Conservation (phyloP, 2,329 filamentous ascomycete species). For the Aspergillus tubingensis region DNA sequence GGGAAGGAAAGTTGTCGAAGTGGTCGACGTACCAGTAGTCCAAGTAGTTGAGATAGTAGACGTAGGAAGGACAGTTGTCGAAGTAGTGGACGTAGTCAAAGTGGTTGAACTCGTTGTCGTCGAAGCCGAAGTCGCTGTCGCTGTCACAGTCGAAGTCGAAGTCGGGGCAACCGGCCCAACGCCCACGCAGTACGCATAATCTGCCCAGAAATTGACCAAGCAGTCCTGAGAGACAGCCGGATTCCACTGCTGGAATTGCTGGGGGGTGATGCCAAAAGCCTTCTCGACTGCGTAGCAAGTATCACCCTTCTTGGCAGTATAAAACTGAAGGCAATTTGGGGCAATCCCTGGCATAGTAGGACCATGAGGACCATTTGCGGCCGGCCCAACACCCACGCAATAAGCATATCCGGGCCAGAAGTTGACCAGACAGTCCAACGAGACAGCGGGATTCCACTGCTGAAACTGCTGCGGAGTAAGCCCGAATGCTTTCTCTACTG, state of each 20-base stretch:
- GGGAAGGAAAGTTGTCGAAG: too few species aligned
- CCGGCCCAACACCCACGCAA: slow-evolving; percentile 13
- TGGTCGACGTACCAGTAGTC: background rate
- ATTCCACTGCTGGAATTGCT: slow-evolving; percentile 16
- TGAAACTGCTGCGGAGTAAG: slow-evolving; percentile 11
- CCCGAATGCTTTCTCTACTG: background rate
- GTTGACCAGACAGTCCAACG: slow-evolving; percentile 10
- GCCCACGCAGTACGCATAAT: slow-evolving; percentile 17
- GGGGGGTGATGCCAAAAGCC: background rate
- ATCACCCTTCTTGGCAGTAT: slow-evolving; percentile 15
- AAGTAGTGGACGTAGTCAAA: background rate
- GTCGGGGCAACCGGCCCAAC: background rate
- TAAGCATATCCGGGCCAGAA: slow-evolving; percentile 16
- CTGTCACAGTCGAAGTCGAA: too few species aligned
- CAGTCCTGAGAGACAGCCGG: slow-evolving; percentile 11
- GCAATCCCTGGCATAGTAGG: slow-evolving; percentile 11
- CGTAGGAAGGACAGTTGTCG: background rate
- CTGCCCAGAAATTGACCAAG: slow-evolving; percentile 11
- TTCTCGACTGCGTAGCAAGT: slow-evolving; percentile 6
- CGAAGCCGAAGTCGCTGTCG: background rate
- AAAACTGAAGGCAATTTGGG: slow-evolving; percentile 14
- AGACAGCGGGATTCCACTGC: slow-evolving; percentile 13
- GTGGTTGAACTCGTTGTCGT: background rate
- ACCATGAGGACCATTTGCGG: background rate
- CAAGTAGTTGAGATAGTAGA: background rate